Conservation (phyloP, 352 stramenopile species). For the Pythium monospermum region DNA sequence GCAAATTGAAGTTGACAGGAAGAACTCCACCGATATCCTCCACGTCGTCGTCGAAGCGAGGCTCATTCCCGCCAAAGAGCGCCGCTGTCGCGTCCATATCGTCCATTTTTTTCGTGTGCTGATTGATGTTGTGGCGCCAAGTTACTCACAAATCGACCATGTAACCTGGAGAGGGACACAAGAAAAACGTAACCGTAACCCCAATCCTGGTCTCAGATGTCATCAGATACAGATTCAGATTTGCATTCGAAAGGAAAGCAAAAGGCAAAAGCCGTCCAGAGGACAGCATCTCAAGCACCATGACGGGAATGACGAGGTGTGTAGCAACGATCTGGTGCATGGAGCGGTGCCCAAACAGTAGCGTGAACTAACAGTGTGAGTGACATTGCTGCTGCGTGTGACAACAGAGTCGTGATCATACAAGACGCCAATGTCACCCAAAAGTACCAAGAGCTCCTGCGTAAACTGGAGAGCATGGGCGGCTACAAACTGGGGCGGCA, state of each 20-base stretch:
- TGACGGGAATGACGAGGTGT: slow-evolving; percentile 77
- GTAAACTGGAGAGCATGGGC: slow-evolving; percentile 79
- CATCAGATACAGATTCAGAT: background rate
- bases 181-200: background rate
- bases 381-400: background rate
- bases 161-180: background rate
- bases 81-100: slow-evolving; percentile 46
- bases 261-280: background rate
- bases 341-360: too few relatives aligned
- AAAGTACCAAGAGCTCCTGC: slow-evolving; percentile 84
- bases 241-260: background rate
- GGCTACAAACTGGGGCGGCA: slow-evolving; percentile 73
- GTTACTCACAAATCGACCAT: background rate
- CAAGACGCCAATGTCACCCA: slow-evolving; percentile 76
- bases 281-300: slow-evolving; percentile 14
- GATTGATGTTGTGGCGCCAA: slow-evolving; percentile 17
- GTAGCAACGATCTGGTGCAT: background rate
- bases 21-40: slow-evolving; percentile 41
- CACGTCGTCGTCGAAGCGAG: slow-evolving; percentile 46
- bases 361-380: background rate
- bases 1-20: slow-evolving; percentile 40
- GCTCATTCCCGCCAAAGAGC: slow-evolving; percentile 43
- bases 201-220: background rate
- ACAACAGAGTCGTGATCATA: slow-evolving; percentile 70
- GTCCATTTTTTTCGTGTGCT: too few relatives aligned